These are phyloP conservation scores for Reutealis trisperma DNA, from an alignment of 345 rosid genomes.

Conservation along the genomic window DNA sequence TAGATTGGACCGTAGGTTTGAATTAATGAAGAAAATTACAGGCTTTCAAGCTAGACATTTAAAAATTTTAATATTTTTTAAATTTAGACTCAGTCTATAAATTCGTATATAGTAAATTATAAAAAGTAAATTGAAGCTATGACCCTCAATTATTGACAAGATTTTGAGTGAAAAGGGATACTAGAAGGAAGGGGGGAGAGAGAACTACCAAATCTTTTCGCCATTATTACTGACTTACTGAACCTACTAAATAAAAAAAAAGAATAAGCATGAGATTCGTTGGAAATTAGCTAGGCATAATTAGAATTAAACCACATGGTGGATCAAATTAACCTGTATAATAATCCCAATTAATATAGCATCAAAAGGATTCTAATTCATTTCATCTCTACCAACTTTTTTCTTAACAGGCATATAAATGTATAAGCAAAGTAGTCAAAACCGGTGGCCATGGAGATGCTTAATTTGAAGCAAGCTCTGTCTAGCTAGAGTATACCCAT, in stretches of 20 bases:
- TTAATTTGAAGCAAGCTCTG: neutral
- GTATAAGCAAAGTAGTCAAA: constrained; percentile 12
- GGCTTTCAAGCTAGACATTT: too few species aligned
- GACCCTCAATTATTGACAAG: too few species aligned
- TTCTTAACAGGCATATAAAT: neutral
- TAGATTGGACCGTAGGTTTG: too few species aligned
- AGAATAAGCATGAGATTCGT: constrained; percentile 18
- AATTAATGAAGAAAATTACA: too few species aligned
- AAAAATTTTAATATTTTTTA: too few species aligned
- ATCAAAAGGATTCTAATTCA: constrained; percentile 18
- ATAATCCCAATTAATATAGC: too few species aligned
- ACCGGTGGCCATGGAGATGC: constrained; percentile 19
- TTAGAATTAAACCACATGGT: constrained; percentile 3
- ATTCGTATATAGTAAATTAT: too few species aligned
- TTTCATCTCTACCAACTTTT: constrained; percentile 8
- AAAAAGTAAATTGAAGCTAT: too few species aligned
- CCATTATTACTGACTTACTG: neutral
- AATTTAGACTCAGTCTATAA: too few species aligned
- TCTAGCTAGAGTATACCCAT: neutral
- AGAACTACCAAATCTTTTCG: neutral
- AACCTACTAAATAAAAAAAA: neutral
- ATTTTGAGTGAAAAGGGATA: too few species aligned
- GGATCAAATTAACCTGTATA: neutral
- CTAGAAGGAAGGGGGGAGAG: too few species aligned
- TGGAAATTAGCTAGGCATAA: neutral